Conservation (phyloP, 805 yeast genomes). For the Tetrapisispora arboricola region DNA sequence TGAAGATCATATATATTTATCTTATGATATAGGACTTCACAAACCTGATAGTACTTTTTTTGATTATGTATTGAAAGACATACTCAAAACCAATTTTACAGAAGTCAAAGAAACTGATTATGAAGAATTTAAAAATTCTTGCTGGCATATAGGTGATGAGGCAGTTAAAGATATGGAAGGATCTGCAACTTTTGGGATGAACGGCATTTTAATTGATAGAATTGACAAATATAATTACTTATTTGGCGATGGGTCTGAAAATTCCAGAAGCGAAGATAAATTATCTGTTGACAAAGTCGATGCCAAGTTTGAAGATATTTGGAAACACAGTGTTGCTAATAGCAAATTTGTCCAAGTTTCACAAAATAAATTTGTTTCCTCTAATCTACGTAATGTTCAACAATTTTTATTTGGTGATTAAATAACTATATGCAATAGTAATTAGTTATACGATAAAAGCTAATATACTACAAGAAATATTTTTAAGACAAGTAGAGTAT, state of each 20-base stretch:
- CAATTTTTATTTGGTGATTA: constrained; percentile 6
- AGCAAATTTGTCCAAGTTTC: constrained; percentile 14
- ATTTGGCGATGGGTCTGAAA: constrained; percentile 3
- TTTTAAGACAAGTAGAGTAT: too few species aligned
- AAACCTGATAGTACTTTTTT: constrained; percentile 48
- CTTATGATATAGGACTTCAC: constrained; percentile 44
- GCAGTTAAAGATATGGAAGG: constrained; percentile 44
- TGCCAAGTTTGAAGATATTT: constrained; percentile 13
- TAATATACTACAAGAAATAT: too few species aligned
- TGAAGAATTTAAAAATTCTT: constrained; percentile 16
- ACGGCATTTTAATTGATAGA: constrained; percentile 47
- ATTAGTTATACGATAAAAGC: too few species aligned
- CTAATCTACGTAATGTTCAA: constrained; percentile 16
- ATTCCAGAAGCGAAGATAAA: constrained; percentile 10
- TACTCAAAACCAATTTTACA: constrained; percentile 16
- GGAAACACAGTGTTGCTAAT: constrained; percentile 11
- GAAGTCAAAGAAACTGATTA: constrained; percentile 6
- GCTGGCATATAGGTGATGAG: constrained; percentile 67
- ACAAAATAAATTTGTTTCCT: constrained; percentile 13
- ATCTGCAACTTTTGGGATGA: constrained; percentile 48
- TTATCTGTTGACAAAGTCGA: constrained; percentile 24
- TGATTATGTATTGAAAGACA: constrained; percentile 28
- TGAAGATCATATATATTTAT: constrained; percentile 34
- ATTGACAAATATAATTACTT: constrained; percentile 23
- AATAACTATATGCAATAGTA: too few species aligned